Evolutionary conservation across 371 early-diverging fungal species (phyloP).

Genomic region (Fennellomyces sp.): DNA sequence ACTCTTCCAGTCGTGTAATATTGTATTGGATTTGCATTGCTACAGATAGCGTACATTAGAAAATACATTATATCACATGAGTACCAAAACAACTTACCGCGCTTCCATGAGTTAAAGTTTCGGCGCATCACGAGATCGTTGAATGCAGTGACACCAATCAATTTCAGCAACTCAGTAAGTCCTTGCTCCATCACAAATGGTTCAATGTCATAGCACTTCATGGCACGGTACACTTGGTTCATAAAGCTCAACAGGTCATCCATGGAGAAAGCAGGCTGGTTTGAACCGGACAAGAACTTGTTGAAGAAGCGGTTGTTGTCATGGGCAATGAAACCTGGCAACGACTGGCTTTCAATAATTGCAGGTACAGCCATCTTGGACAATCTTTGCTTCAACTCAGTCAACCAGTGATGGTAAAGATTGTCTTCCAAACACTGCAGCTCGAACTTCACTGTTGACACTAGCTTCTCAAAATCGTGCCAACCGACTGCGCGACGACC

Average conservation of each 20-base stretch:
- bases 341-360: constrained; percentile 89
- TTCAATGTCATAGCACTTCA: constrained; percentile 95
- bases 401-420: constrained; percentile 85
- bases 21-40: constrained; percentile 98
- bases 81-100: constrained; percentile 62
- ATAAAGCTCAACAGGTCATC: constrained; percentile 92
- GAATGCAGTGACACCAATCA: constrained; percentile 91
- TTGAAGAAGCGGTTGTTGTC: constrained; percentile 84
- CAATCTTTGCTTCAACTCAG: constrained; percentile 91
- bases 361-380: constrained; percentile 93
- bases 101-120: constrained; percentile 88
- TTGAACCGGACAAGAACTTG: constrained; percentile 69
- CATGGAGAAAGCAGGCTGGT: constrained; percentile 82
- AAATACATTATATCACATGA: background rate
- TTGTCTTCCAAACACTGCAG: constrained; percentile 70
- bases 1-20: constrained; percentile 93
- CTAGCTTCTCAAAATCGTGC: constrained; percentile 66
- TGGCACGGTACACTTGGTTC: constrained; percentile 87
- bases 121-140: constrained; percentile 94
- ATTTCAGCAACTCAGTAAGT: constrained; percentile 85
- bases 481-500: constrained; percentile 52
- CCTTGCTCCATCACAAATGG: constrained; percentile 80
- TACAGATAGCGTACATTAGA: constrained; percentile 1
- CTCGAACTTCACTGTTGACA: constrained; percentile 68
- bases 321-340: constrained; percentile 89